Base-by-base conservation (phyloP, 345 rosid genomes). In the Boechera retrofracta region DNA sequence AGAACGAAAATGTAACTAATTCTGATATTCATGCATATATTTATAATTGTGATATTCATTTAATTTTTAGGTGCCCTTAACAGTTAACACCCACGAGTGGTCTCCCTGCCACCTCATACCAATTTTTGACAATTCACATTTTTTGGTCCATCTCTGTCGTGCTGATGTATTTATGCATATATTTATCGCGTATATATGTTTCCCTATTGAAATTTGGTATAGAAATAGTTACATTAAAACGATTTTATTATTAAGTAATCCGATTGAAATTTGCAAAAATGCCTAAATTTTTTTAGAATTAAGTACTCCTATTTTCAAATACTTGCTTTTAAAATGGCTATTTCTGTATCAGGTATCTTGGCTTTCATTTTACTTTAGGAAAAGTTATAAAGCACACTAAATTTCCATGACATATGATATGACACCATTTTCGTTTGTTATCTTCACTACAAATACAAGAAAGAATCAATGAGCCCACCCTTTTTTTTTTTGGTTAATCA, bases 61-160 rank as follows among this genome's bases (percentile, higher is more conserved):
- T 24, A 24, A 13, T 7, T 36, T 52, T 13, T 31, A 6, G 16
- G 21, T n/a, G 15, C n/a, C 33, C 18, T 28, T 64, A 7, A 7
- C 52, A 66, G 39, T 33, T 33, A n/a, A n/a, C 26, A 18, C 16
- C 32, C 42, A 49, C 47, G 12, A 67, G 47, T 67, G 44, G 71
- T 51, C 71, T 35, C 45, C 44, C 3, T 11, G 26, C 73, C 51
- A 54, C 15, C 4, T 52, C 47, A 10, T 36, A 15, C 38, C 49
- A 36, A 5, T 36, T 54, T 52, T 7, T 53, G 53, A 24, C 57
- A 58, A 6, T 41, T 31, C 65, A 57, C 11, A 11, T 71, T 31
- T n/a, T 57, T 42, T 57, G 74, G 74, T 57, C 47, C 47, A 45
- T 58, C 57, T 58, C 15, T 38, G 52, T 67, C 4, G n/a, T 51